phyloP scores from a whole-genome alignment of 805 yeast species.

The Alloascoidea hylecoeti region DNA sequence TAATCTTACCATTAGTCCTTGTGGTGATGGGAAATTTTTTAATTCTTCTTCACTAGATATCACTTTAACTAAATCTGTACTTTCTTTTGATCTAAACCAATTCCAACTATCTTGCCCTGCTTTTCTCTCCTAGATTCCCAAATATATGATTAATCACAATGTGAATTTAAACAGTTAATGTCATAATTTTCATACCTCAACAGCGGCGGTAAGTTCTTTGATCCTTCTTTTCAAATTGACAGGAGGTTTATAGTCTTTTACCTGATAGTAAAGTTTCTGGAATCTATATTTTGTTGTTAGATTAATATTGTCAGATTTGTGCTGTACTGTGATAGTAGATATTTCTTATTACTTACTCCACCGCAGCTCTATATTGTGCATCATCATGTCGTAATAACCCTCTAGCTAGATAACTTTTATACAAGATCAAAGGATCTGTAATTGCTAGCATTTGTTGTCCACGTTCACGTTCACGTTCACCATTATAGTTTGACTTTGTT shows the following conservation, averaged over 20 bases:
- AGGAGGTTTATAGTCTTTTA: slow-evolving; percentile 46
- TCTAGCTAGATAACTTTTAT: slow-evolving; percentile 33
- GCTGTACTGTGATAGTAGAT: too few species aligned
- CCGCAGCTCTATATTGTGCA: slow-evolving; percentile 46
- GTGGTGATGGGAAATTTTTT: slow-evolving; percentile 39
- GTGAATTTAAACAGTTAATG: slow-evolving; percentile 4
- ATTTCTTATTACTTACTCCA: slow-evolving; percentile 26
- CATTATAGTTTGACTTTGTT: too few species aligned
- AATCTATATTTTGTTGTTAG: slow-evolving; percentile 14
- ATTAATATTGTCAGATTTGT: too few species aligned
- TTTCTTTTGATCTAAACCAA: slow-evolving; percentile 10
- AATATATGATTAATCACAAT: neutral
- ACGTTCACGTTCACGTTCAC: too few species aligned
- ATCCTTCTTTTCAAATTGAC: slow-evolving; percentile 28
- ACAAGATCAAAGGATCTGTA: slow-evolving; percentile 51
- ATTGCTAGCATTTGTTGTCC: too few species aligned
- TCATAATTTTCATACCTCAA: slow-evolving; percentile 12
- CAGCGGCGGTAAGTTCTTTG: slow-evolving; percentile 16
- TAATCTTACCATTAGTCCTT: slow-evolving; percentile 37
- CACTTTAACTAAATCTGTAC: slow-evolving; percentile 28
- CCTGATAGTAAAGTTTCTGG: slow-evolving; percentile 42
- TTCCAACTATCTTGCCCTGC: slow-evolving; percentile 3
- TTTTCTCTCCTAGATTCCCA: slow-evolving; percentile 1
- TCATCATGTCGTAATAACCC: slow-evolving; percentile 42
- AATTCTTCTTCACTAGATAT: slow-evolving; percentile 51